Evolutionary conservation across 495 filamentous ascomycete species (phyloP), one percentile per base, ranked within the genome.

Genomic region (Podospora sp.): DNA sequence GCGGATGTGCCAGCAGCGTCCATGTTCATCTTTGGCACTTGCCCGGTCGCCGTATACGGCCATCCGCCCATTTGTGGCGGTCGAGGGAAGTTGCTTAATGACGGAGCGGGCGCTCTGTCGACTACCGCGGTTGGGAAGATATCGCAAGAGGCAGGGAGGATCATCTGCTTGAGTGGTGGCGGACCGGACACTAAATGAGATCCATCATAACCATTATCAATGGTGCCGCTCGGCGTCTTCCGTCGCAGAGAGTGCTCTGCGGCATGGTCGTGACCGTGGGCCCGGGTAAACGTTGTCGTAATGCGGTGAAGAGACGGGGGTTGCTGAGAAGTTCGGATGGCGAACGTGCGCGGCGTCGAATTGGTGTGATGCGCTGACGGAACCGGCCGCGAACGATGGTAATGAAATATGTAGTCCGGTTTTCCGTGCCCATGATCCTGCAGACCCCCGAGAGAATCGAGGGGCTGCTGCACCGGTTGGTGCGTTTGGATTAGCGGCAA

Each of bases 131-230:
- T 78, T 7, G 79, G 74, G 62, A 77, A 78, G n/a, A 78, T 73
- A 40, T 71, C 78, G 29, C 80, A 80, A 24, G 78, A 77, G 14
- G 75, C 75, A 7, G 85, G 83, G 46, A 97, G 82, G n/a, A 97
- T 81, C 75, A 98, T 91, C 74, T 98, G 94, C 77, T 98, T 99
- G 29, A 86, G 79, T 2, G 91, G 87, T 58, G 91, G 92, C 40
- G 92, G 92, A 55, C 91, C 91, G 21, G 88, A 86, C 4, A 85
- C 86, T 73, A 89, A 88, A 75, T 95, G 92, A 27, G 91, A 92
- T 12, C 92, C 94, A 85, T 98, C 94, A 73, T 99, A 99, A 16
- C 93, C 94, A 64, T 92, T 94, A 61, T 93, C 91, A 63, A 99
- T 85, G 21, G 93, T 97, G 24, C 95, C 95, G 71, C 90, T 96